Base-by-base conservation (phyloP, 2,329 filamentous ascomycete species). In the Thelonectria olida region DNA sequence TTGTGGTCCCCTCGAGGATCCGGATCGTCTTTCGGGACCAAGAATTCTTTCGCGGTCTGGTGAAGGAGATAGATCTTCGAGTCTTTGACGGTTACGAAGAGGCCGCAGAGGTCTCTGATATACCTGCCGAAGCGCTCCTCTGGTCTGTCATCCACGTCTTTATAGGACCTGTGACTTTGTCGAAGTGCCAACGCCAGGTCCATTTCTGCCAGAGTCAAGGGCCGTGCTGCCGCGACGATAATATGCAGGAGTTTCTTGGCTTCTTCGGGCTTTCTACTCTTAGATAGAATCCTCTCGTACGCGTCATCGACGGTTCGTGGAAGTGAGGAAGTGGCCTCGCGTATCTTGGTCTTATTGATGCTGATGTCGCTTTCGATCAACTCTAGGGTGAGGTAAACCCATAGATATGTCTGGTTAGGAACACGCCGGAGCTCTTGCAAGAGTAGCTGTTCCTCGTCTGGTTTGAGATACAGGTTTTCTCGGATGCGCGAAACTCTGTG, bases 51-150 rank as follows among this genome's bases (percentile, higher is more conserved):
- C 7, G 64, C 67, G 0, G 67, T 71, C 36, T 71, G 65, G 20
- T 72, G 67, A 27, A 72, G 45, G 1, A 72, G 54, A 41, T 69
- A 71, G 10, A 72, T 34, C 41, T 42, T 66, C 2, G 57, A 63
- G 27, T 66, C 58, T 9, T 50, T 56, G 2, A 69, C 28, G 1
- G 54, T 62, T 7, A 72, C 52, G 10, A 79, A 74, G 4, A 58
- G 55, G 20, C 76, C 72, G 54, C 75, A 79, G 1, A 63, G 54
- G 2, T 72, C 59, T 19, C 74, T 54, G 12, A 74, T 60, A 7
- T 58, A 44, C 9, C 50, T 9, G 3, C 23, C 25, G 22, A 71
- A 63, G 1, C 61, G 61, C 1, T 52, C 27, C 2, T 65, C 58
- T 13, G 27, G 25, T 31, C 36, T 34, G 0, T 52, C 8, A 4